Conservation (phyloP, 805 yeast species). For the Metschnikowia kunwiensis region DNA sequence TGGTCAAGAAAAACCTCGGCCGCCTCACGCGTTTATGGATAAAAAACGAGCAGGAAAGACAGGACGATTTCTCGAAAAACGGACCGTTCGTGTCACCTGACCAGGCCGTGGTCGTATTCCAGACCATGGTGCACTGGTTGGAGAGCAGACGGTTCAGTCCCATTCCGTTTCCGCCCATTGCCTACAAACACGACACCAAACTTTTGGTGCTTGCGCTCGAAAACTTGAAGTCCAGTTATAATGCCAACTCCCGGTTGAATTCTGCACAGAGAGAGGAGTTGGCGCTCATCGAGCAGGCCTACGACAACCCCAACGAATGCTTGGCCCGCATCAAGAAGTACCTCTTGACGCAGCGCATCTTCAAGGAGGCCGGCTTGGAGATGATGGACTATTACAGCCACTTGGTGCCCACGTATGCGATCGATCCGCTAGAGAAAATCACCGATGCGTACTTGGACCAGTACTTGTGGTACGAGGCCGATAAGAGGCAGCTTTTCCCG, state of each 20-base stretch:
- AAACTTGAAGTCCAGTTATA: constrained; percentile 74
- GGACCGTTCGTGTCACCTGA: constrained; percentile 87
- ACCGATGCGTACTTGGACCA: constrained; percentile 96
- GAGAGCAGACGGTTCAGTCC: constrained; percentile 80
- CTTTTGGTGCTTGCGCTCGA: constrained; percentile 86
- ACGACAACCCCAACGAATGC: constrained; percentile 94
- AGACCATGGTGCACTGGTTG: constrained; percentile 88
- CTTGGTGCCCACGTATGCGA: constrained; percentile 77
- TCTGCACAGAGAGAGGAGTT: constrained; percentile 89
- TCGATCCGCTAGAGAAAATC: constrained; percentile 91
- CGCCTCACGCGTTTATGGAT: constrained; percentile 90
- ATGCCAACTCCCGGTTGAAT: constrained; percentile 65
- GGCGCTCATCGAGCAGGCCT: constrained; percentile 92
- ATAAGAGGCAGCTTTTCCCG: constrained; percentile 82
- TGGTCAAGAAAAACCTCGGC: constrained; percentile 89
- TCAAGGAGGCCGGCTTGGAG: constrained; percentile 81
- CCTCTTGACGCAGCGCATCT: constrained; percentile 82
- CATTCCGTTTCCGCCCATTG: constrained; percentile 89
- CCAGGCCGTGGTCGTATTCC: constrained; percentile 84
- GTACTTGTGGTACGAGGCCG: constrained; percentile 94
- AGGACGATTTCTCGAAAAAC: constrained; percentile 68
- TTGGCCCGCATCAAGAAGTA: constrained; percentile 79
- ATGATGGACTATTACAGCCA: constrained; percentile 90
- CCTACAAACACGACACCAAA: constrained; percentile 92
- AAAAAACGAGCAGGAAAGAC: constrained; percentile 87